Conservation (phyloP, 768 basidiomycete genomes). For the Coprinopsis cinerea region DNA sequence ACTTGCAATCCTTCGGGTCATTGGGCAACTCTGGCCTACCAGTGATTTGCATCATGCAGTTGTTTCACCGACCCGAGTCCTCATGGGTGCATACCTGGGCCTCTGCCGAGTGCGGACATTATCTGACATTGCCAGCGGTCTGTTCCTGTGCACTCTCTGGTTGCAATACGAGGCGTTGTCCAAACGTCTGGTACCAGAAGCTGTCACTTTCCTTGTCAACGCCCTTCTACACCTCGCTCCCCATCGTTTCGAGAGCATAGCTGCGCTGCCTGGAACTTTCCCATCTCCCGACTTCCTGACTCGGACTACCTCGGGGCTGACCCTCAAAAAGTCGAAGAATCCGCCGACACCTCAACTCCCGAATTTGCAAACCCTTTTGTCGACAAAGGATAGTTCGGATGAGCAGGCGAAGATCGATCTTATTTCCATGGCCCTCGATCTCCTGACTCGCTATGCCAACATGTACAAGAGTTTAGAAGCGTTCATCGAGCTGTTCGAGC, state of each 20-base stretch:
- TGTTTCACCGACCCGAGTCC: slow-evolving; percentile 75
- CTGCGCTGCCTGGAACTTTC: slow-evolving; percentile 61
- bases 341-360: slow-evolving; percentile 37
- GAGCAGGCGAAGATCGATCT: slow-evolving; percentile 74
- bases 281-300: slow-evolving; percentile 65
- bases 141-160: slow-evolving; percentile 85
- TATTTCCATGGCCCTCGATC: slow-evolving; percentile 51
- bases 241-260: slow-evolving; percentile 38
- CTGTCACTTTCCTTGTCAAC: slow-evolving; percentile 73
- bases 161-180: slow-evolving; percentile 81
- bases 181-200: slow-evolving; percentile 86
- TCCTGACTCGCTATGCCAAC: slow-evolving; percentile 66
- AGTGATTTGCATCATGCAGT: slow-evolving; percentile 93
- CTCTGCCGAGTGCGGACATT: slow-evolving; percentile 74
- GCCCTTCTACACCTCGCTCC: slow-evolving; percentile 71
- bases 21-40: slow-evolving; percentile 85
- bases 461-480: slow-evolving; percentile 74
- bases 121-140: slow-evolving; percentile 72
- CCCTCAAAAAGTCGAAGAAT: slow-evolving; percentile 39
- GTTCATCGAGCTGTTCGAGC: slow-evolving; percentile 81
- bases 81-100: slow-evolving; percentile 89
- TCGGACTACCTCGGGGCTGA: slow-evolving; percentile 32
- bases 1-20: slow-evolving; percentile 70
- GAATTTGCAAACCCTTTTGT: slow-evolving; percentile 40
- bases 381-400: slow-evolving; percentile 22